A percentile compares a stretch with the other conserved stretches of the same genome.
Conservation (phyloP, 1,139 yeast species). For the Taiozyma sp. region DNA sequence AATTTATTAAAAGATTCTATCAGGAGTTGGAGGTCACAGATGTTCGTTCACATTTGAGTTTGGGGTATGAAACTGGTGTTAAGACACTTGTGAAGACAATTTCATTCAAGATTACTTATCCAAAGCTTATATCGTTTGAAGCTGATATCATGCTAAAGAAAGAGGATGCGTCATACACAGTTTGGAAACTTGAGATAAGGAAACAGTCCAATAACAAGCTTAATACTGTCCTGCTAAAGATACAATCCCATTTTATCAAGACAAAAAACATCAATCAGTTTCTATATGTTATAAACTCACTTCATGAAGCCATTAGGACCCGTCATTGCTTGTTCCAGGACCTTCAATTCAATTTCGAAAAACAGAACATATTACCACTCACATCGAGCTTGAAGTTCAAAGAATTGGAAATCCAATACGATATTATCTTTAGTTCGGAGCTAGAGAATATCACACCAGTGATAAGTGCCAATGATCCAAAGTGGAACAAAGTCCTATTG, state of each 20-base stretch:
- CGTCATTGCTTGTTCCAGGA: conserved; percentile 1
- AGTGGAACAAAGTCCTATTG: background rate
- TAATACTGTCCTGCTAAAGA: conserved; percentile 11
- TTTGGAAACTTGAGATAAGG: conserved; percentile 6
- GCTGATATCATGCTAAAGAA: conserved; percentile 9
- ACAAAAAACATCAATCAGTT: conserved; percentile 19
- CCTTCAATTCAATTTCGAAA: background rate
- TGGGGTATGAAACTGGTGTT: conserved; percentile 8
- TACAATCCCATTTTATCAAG: conserved; percentile 2
- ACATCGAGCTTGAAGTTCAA: background rate
- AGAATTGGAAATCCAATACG: background rate
- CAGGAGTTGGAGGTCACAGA: conserved; percentile 13
- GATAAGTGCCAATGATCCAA: background rate
- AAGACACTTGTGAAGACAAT: conserved; percentile 15
- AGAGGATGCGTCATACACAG: conserved; percentile 8
- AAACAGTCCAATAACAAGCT: conserved; percentile 19
- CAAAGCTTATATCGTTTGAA: conserved; percentile 7
- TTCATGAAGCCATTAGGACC: conserved; percentile 7
- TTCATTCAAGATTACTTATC: conserved; percentile 10
- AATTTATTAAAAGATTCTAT: conserved; percentile 18
- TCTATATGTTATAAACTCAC: conserved; percentile 11
- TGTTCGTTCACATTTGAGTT: conserved; percentile 10
- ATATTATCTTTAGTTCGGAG: background rate
- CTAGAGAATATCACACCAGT: background rate
- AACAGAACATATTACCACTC: background rate